Percentiles rank a stretch among this genome's conserved stretches.
These are phyloP conservation scores for Musa acuminata DNA, from an alignment of 176 grass and related monocot genomes.

Conservation along the genomic window DNA sequence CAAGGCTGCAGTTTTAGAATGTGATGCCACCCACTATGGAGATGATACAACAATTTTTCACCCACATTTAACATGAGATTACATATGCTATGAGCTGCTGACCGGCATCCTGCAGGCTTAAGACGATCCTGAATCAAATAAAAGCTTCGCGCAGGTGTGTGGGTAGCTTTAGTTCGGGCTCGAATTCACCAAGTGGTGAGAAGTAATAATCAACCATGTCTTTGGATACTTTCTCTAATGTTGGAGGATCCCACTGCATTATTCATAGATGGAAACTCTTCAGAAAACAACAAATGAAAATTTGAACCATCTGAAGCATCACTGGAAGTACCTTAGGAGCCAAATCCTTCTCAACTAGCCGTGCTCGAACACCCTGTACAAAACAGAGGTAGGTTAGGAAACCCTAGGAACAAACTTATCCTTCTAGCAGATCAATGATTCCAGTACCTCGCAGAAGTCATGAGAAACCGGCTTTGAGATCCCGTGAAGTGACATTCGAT, in stretches of 20 bases:
- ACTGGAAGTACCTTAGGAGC: constrained; percentile 58
- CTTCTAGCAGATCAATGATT: not conserved
- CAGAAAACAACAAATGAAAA: not conserved
- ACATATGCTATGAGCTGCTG: not conserved
- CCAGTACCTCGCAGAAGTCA: constrained; percentile 79
- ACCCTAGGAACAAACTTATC: not conserved
- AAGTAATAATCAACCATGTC: constrained; percentile 85
- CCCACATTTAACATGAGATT: no score
- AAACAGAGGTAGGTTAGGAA: constrained; percentile 1
- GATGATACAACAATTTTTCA: no score
- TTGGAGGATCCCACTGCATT: constrained; percentile 93
- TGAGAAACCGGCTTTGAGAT: constrained; percentile 58
- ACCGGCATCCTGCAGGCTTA: not conserved
- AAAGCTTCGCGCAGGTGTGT: constrained; percentile 68
- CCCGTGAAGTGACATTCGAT: constrained; percentile 74
- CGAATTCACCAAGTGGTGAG: constrained; percentile 63
- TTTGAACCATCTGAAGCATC: constrained; percentile 6
- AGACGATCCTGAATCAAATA: constrained; percentile 25
- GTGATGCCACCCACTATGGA: no score
- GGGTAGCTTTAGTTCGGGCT: constrained; percentile 72
- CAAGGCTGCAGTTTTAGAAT: no score
- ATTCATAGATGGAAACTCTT: not conserved
- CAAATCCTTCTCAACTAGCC: constrained; percentile 66
- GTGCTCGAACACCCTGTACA: constrained; percentile 70
- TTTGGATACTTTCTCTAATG: constrained; percentile 53